A percentile compares a stretch with the other conserved stretches of the same genome.
These are phyloP conservation scores for Diplodia mutila DNA, from an alignment of 2,329 filamentous ascomycete species.

Conservation along the genomic window DNA sequence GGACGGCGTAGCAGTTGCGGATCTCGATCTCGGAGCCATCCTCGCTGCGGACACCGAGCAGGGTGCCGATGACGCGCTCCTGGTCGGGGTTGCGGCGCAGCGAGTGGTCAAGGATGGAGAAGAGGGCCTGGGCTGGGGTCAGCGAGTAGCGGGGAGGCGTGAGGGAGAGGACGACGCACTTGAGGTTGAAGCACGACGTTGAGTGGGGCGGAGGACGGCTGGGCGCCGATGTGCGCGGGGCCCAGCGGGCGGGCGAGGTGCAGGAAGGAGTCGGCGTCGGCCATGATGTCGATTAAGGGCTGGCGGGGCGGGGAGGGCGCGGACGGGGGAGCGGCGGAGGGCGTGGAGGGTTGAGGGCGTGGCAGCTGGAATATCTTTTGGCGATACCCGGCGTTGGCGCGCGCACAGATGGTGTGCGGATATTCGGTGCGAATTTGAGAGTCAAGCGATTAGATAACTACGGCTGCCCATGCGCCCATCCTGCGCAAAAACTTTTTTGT, in stretches of 20 bases:
- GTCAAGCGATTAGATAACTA: constrained; percentile 27
- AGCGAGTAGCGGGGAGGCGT: not conserved
- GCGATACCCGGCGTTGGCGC: constrained; percentile 25
- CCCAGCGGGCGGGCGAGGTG: constrained; percentile 92
- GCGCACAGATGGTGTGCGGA: constrained; percentile 24
- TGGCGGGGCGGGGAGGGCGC: constrained; percentile 22
- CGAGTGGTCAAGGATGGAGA: constrained; percentile 82
- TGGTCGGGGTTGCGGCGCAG: constrained; percentile 89
- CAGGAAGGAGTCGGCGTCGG: constrained; percentile 82
- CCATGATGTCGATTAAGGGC: constrained; percentile 64
- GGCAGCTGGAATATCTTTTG: constrained; percentile 25
- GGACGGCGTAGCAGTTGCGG: constrained; percentile 94
- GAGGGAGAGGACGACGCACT: constrained; percentile 57
- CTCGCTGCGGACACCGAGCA: constrained; percentile 90
- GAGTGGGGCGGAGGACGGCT: constrained; percentile 86
- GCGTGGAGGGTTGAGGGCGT: constrained; percentile 13
- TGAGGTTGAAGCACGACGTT: constrained; percentile 94
- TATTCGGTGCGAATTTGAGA: constrained; percentile 26
- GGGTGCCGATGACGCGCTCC: constrained; percentile 93
- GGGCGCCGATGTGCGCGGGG: constrained; percentile 75
- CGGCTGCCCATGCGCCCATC: not conserved
- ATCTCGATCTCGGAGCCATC: constrained; percentile 97
- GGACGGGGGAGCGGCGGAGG: constrained; percentile 16
- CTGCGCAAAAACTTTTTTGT: constrained; percentile 21
- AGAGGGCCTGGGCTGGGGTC: constrained; percentile 56